These are phyloP conservation scores for Gracilaria gracilis DNA, from an alignment of 23 red algal species.

Conservation along the genomic window DNA sequence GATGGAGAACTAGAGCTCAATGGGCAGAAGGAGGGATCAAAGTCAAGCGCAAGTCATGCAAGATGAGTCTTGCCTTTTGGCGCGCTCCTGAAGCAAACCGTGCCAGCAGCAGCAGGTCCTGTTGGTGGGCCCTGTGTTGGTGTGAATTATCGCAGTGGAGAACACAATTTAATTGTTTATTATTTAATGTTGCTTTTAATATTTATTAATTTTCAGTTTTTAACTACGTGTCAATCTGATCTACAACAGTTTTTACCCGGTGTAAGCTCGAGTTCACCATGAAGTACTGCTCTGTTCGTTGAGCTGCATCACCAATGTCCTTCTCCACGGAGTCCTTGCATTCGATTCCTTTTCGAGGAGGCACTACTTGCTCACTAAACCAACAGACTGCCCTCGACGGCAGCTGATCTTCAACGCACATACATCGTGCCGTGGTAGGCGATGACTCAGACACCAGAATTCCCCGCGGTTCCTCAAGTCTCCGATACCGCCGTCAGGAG, in stretches of 20 bases:
- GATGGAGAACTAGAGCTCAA: too few species aligned
- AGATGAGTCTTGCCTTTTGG: background rate
- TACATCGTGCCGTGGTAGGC: background rate
- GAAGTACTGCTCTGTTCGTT: too few species aligned
- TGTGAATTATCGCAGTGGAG: too few species aligned
- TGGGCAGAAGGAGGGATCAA: conserved; percentile 1
- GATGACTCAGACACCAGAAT: conserved; percentile 9
- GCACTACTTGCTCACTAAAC: background rate
- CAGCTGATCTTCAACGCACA: background rate
- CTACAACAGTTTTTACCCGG: too few species aligned
- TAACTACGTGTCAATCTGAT: too few species aligned
- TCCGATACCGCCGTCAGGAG: background rate
- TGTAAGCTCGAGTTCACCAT: too few species aligned
- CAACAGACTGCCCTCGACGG: background rate
- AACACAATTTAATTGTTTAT: too few species aligned
- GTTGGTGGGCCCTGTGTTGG: too few species aligned
- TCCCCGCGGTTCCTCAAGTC: background rate
- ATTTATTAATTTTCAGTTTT: too few species aligned
- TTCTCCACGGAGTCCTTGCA: too few species aligned
- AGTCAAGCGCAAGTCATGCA: background rate
- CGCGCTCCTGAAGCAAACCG: background rate
- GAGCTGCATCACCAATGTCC: too few species aligned
- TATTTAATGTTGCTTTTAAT: too few species aligned
- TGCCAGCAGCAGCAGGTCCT: background rate
- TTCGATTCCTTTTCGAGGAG: background rate